Evolutionary conservation across 192 early-diverging fungal genomes (phyloP), one percentile per base, ranked within the genome.

Genomic region (Linderina pennispora): DNA sequence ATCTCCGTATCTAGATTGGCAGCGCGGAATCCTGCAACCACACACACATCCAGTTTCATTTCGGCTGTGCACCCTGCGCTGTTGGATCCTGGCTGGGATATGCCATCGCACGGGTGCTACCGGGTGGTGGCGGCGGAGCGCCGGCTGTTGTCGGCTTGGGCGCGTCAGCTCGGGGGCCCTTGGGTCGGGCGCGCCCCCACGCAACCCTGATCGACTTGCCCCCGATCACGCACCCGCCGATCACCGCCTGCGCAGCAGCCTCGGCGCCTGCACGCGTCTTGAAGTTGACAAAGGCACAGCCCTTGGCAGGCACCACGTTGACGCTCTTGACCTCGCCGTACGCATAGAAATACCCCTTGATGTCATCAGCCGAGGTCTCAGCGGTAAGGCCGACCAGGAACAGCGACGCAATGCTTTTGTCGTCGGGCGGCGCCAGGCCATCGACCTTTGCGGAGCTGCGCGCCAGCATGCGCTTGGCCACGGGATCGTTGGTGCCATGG

Each of bases 221-320:
- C 23, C 88, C 85, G 23, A 98, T 70, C 33, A 70, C 80, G 31
- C 83, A 69, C 16, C 87, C 85, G 43, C 77, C 81, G 40, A 77
- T 83, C 7, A 84, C 68, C 36, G 83, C 78, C 22, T 80, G 73
- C 8, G 86, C 80, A 0, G 88, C 94, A n/a, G 80, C 65, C 64
- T 98, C 93, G 15, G 94, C 94, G n/a, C 76, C 79, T 8, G 74
- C 68, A 23, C 94, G 75, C 3, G 79, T 80, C 14, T 78, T 78
- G 64, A 78, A 98, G 58, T 96, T 98, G 34, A 98, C 67, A 70
- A 98, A 98, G 2, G 92, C 93, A 44, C 88, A 91, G 45, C 82
- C 77, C 34, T 81, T 81, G 57, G 88, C 90, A 38, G 78, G 66
- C 15, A 86, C 79, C 2, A 95, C 75, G 2, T 88, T 80, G 25